Conservation (phyloP, 1,284 basidiomycete genomes). For the Earliella scabrosa region DNA sequence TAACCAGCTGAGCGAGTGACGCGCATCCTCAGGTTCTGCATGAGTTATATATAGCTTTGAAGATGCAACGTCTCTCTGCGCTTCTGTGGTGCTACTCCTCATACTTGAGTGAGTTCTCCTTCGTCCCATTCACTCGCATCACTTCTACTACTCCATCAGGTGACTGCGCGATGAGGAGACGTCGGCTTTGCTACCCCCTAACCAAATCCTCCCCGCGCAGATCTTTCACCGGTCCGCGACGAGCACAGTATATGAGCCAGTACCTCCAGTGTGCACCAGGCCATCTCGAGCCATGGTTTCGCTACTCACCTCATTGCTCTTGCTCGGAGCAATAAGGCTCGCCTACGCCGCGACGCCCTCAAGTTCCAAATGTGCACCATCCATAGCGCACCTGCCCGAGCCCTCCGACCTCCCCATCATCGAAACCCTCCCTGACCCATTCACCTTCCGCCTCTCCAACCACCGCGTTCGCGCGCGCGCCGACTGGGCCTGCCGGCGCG, state of each 20-base stretch:
- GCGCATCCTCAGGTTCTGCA: not conserved
- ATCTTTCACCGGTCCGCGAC: not conserved
- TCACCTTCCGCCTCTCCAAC: conserved; percentile 18
- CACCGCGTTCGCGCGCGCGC: conserved; percentile 12
- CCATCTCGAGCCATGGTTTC: not conserved
- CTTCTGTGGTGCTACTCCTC: no score
- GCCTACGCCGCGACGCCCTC: not conserved
- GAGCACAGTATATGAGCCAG: not conserved
- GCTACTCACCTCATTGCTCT: not conserved
- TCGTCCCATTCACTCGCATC: no score
- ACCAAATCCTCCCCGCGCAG: no score
- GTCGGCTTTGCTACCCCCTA: no score
- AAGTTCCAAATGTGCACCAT: not conserved
- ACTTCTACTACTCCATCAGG: no score
- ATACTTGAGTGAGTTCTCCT: no score
- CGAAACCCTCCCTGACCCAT: conserved; percentile 18
- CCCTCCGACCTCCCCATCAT: conserved; percentile 20
- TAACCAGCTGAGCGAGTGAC: not conserved
- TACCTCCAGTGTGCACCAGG: not conserved
- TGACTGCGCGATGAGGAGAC: no score
- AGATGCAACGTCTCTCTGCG: no score
- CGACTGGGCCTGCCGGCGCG: conserved; percentile 20
- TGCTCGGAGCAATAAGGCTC: not conserved
- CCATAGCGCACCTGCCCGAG: conserved; percentile 5
- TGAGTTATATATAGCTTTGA: not conserved